Conservation (phyloP, 352 stramenopile genomes). For the Blastocystis sp. region DNA sequence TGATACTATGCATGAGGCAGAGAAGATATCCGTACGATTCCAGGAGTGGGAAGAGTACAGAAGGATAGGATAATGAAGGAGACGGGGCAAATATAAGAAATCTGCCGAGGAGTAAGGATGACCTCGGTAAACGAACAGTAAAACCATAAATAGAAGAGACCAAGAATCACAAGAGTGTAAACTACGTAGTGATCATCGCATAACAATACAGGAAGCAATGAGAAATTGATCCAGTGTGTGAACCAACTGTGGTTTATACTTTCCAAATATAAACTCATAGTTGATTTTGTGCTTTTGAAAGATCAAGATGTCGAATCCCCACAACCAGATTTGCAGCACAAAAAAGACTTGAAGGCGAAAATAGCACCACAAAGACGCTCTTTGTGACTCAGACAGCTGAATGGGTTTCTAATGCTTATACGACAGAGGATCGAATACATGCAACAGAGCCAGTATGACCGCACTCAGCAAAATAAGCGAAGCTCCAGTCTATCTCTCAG, state of each 20-base stretch:
- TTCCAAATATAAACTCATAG: constrained; percentile 59
- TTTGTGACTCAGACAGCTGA: neutral
- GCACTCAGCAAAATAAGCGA: neutral
- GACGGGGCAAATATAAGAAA: neutral
- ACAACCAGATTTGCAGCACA: neutral
- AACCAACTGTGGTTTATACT: constrained; percentile 42
- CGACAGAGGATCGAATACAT: neutral
- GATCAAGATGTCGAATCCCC: constrained; percentile 49
- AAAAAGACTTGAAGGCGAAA: neutral
- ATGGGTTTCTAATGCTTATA: neutral
- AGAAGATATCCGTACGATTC: neutral
- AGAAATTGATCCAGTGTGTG: constrained; percentile 29
- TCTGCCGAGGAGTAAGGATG: neutral
- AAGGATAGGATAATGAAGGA: neutral
- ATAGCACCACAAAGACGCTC: neutral
- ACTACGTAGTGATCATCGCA: neutral
- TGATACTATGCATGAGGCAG: neutral
- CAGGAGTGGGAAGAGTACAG: neutral
- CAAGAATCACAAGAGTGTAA: constrained; percentile 15
- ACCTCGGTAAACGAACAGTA: neutral
- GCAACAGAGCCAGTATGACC: neutral
- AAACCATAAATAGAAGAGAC: constrained; percentile 27
- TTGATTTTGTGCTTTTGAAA: constrained; percentile 53
- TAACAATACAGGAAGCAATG: constrained; percentile 18
- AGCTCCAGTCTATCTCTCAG: neutral